Percentiles rank a stretch among this genome's conserved stretches.
phyloP scores from a whole-genome alignment of 495 filamentous ascomycete genomes.

The Neurospora sp. region DNA sequence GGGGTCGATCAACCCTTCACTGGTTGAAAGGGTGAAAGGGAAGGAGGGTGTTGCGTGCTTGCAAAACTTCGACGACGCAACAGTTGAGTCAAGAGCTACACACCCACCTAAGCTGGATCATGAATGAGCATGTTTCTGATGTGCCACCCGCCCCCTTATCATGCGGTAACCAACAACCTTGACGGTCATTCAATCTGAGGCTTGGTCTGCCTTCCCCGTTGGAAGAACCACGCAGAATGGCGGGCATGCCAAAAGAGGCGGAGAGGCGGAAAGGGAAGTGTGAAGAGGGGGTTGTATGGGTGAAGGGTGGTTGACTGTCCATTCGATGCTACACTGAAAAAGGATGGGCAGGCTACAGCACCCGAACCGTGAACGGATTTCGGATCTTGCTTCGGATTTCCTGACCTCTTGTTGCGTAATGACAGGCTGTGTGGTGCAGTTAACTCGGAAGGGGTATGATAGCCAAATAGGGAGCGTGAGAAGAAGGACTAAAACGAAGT shows the following conservation, averaged over 20 bases:
- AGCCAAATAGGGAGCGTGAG: no score
- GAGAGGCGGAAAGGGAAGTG: background rate
- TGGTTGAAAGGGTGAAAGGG: no score
- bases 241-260: background rate
- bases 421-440: no score
- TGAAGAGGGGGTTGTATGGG: background rate
- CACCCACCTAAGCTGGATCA: background rate
- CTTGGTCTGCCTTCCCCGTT: background rate
- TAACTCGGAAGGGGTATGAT: no score
- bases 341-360: background rate
- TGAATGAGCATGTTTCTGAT: background rate
- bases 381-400: background rate
- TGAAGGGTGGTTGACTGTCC: background rate
- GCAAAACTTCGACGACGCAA: background rate
- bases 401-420: no score
- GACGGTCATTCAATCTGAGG: background rate
- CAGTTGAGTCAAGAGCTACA: background rate
- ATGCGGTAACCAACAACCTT: background rate
- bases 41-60: background rate
- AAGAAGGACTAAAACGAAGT: no score
- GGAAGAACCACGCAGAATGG: background rate
- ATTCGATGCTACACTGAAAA: background rate
- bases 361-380: background rate
- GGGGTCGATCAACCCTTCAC: no score
- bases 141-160: background rate